Evolutionary conservation across 352 stramenopile species (phyloP).

Genomic region (Poterioochromonas sp.): DNA sequence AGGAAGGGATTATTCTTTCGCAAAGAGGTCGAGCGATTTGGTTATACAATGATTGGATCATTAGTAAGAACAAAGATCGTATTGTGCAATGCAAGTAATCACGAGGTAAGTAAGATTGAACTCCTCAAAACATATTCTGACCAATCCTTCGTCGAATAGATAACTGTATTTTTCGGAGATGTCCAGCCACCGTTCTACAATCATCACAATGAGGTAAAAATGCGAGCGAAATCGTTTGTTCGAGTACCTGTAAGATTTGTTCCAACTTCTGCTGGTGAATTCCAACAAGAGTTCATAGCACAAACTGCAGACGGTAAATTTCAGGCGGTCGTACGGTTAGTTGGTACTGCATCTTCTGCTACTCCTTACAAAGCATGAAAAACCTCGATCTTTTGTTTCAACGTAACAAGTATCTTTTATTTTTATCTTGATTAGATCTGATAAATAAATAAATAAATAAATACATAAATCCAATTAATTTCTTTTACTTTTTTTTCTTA

Average conservation of each 20-base stretch:
- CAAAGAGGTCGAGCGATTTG: neutral
- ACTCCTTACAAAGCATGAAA: too few relatives aligned
- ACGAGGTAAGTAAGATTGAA: neutral
- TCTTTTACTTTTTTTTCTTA: too few relatives aligned
- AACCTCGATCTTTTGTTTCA: too few relatives aligned
- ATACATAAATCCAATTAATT: too few relatives aligned
- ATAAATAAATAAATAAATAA: too few relatives aligned
- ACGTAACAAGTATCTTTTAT: too few relatives aligned
- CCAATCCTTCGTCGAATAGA: neutral
- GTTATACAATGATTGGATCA: neutral
- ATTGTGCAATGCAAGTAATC: neutral
- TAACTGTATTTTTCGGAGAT: constrained; percentile 9
- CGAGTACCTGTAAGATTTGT: constrained; percentile 11
- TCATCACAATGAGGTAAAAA: neutral
- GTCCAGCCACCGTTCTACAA: neutral
- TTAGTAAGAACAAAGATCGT: neutral
- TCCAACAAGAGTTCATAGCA: constrained; percentile 9
- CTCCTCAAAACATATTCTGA: neutral
- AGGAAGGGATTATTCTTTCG: neutral
- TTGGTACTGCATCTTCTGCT: neutral
- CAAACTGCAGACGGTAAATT: constrained; percentile 4
- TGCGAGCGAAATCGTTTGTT: neutral
- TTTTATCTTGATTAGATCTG: too few relatives aligned
- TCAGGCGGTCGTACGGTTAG: neutral
- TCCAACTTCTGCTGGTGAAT: neutral